A percentile compares a stretch with the other conserved stretches of the same genome.
These are phyloP conservation scores for Mallotus japonicus DNA, from an alignment of 441 rosid genomes.

Conservation along the genomic window DNA sequence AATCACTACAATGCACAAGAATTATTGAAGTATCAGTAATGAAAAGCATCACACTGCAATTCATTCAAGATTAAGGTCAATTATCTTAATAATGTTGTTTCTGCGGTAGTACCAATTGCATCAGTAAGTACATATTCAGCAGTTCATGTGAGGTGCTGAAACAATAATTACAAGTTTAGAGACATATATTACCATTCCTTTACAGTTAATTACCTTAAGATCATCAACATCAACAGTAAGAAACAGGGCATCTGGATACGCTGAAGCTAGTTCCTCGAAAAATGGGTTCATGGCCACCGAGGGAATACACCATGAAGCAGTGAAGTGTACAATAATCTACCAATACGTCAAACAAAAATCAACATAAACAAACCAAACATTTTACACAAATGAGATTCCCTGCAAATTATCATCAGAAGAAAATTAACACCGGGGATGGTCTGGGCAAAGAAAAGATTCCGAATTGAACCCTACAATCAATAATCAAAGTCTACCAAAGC, in stretches of 20 bases:
- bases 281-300: conserved; percentile 84
- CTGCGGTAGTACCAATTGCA: no score
- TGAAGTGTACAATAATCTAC: conserved; percentile 69
- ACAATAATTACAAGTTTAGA: not conserved
- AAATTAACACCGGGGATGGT: no score
- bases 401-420: not conserved
- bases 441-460: not conserved
- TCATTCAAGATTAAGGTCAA: no score
- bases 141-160: no score
- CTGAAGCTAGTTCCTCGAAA: conserved; percentile 67
- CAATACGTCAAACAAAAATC: conserved; percentile 14
- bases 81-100: no score
- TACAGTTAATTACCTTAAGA: conserved; percentile 50
- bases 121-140: no score
- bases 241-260: conserved; percentile 65
- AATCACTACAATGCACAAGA: not conserved
- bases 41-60: not conserved
- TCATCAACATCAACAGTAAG: conserved; percentile 90
- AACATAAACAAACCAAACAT: not conserved
- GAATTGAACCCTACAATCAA: not conserved
- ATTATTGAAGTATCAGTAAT: not conserved
- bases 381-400: not conserved
- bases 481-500: not conserved
- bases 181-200: not conserved
- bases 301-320: conserved; percentile 92